These are phyloP conservation scores for Vaccinium darrowii DNA, from an alignment of 148 eudicot species.

Conservation along the genomic window DNA sequence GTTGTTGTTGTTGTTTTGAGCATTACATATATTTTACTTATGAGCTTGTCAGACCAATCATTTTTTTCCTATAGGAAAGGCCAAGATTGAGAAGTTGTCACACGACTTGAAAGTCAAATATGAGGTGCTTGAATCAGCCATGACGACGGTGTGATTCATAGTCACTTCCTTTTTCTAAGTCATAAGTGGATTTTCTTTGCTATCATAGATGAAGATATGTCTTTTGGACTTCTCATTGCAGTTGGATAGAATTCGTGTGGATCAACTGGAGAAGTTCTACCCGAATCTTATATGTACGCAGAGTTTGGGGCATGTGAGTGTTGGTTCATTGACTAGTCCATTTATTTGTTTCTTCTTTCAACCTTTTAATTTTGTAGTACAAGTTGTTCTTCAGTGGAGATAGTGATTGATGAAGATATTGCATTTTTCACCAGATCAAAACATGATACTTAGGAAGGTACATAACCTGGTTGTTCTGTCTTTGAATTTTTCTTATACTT, in stretches of 20 bases:
- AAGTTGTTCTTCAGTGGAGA: neutral
- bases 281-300: constrained; percentile 89
- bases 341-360: neutral
- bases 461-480: constrained; percentile 1
- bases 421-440: neutral
- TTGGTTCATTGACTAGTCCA: neutral
- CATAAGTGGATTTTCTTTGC: constrained; percentile 4
- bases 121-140: constrained; percentile 71
- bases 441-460: neutral
- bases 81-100: constrained; percentile 71
- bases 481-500: constrained; percentile 7
- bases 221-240: constrained; percentile 39
- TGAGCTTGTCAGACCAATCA: constrained; percentile 11
- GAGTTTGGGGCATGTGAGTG: constrained; percentile 80
- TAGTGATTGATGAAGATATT: neutral
- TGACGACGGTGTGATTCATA: constrained; percentile 43
- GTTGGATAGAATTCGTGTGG: constrained; percentile 73
- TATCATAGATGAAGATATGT: neutral
- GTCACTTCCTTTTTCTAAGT: constrained; percentile 6
- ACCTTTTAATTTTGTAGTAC: neutral
- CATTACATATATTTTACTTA: neutral
- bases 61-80: constrained; percentile 53
- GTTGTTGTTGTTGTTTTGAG: neutral
- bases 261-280: constrained; percentile 87
- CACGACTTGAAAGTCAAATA: constrained; percentile 58